Evolutionary conservation across 345 rosid genomes (phyloP).

Genomic region (Balakata baccata): DNA sequence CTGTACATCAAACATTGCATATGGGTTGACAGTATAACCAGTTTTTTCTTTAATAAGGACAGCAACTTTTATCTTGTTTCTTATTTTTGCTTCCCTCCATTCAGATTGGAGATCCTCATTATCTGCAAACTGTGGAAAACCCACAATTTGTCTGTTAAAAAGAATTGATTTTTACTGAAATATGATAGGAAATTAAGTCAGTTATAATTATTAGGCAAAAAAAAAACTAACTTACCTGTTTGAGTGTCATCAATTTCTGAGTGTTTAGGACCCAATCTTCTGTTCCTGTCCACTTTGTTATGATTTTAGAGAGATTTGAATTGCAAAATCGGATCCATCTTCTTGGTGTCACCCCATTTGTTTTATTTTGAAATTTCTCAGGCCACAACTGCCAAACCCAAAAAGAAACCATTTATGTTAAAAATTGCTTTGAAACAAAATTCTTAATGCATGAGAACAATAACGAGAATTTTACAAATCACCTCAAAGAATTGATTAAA

Average conservation of each 20-base stretch:
- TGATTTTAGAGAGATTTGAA: conserved; percentile 40
- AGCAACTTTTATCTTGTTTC: conserved; percentile 57
- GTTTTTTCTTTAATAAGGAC: conserved; percentile 52
- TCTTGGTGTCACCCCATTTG: conserved; percentile 56
- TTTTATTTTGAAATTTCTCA: conserved; percentile 54
- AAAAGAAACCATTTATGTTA: background rate
- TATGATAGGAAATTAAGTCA: background rate
- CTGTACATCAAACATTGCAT: conserved; percentile 68
- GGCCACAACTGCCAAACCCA: conserved; percentile 44
- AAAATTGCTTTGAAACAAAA: background rate
- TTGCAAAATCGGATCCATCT: conserved; percentile 57
- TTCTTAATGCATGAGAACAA: background rate
- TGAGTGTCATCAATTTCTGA: conserved; percentile 34
- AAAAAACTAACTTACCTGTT: conserved; percentile 25
- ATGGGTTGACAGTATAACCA: conserved; percentile 48
- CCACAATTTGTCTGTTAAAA: background rate
- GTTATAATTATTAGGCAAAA: background rate
- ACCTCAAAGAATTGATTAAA: conserved; percentile 65
- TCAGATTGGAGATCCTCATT: conserved; percentile 49
- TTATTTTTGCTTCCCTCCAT: conserved; percentile 59
- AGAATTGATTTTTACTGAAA: too few species aligned
- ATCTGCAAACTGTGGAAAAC: conserved; percentile 45
- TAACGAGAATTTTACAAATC: background rate
- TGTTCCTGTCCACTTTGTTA: conserved; percentile 49
- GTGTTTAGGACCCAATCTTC: conserved; percentile 46